Evolutionary conservation across 2,329 filamentous ascomycete genomes (phyloP).

Genomic region (Purpureocillium lavendulum): DNA sequence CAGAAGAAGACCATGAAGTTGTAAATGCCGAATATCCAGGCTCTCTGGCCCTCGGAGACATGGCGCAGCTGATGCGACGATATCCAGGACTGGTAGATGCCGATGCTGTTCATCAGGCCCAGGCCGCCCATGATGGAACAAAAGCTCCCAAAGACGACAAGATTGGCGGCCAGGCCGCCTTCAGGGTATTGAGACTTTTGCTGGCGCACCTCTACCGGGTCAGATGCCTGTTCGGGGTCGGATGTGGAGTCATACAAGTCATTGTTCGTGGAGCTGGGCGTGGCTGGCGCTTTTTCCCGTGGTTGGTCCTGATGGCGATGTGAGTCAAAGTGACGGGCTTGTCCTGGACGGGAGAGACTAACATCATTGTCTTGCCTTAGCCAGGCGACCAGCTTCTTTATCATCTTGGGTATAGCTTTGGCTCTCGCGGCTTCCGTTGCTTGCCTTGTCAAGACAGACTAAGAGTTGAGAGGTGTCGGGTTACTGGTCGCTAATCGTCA

Average conservation of each 20-base stretch:
- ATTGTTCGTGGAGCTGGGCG: background rate
- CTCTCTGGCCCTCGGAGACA: conserved; percentile 48
- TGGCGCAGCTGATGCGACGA: conserved; percentile 49
- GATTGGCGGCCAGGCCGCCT: conserved; percentile 55
- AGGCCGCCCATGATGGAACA: conserved; percentile 51
- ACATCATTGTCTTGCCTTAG: too few species aligned
- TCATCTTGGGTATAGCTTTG: too few species aligned
- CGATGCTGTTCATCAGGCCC: conserved; percentile 55
- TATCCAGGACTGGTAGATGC: conserved; percentile 59
- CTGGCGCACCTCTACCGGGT: background rate
- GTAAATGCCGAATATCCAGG: conserved; percentile 65
- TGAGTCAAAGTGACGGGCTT: too few species aligned
- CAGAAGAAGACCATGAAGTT: conserved; percentile 61
- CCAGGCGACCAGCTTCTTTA: too few species aligned
- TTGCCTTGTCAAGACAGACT: too few species aligned
- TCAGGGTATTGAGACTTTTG: conserved; percentile 46
- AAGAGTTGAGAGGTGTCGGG: too few species aligned
- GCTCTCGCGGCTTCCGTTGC: too few species aligned
- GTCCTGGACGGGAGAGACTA: too few species aligned
- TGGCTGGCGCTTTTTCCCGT: too few species aligned
- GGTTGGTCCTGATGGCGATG: too few species aligned
- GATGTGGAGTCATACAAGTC: conserved; percentile 1
- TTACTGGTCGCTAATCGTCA: too few species aligned
- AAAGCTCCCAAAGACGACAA: conserved; percentile 59
- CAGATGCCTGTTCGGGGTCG: background rate